A percentile compares a stretch with the other conserved stretches of the same genome.
Evolutionary conservation across 352 stramenopile genomes (phyloP).

Genomic region (Globisporangium apiculatum): DNA sequence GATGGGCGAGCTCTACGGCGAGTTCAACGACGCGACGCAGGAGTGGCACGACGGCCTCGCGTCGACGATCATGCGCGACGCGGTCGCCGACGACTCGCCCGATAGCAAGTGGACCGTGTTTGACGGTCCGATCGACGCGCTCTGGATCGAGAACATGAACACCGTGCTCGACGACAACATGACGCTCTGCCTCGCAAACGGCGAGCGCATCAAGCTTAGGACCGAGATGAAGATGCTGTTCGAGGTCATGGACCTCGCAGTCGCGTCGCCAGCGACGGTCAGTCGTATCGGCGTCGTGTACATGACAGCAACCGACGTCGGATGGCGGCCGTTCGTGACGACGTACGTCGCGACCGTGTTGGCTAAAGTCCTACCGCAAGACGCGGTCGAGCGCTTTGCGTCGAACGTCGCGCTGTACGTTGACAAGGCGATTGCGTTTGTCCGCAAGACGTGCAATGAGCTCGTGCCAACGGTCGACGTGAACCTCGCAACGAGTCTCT

Average conservation of each 20-base stretch:
- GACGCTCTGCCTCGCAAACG: constrained; percentile 91
- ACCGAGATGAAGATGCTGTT: constrained; percentile 93
- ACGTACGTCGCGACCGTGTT: constrained; percentile 82
- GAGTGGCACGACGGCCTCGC: constrained; percentile 83
- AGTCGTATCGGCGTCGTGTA: constrained; percentile 74
- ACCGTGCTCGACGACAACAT: constrained; percentile 95
- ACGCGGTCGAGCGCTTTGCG: constrained; percentile 31
- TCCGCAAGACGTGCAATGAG: constrained; percentile 72
- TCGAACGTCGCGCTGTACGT: constrained; percentile 57
- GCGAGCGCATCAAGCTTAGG: constrained; percentile 87
- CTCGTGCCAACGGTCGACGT: constrained; percentile 88
- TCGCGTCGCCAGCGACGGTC: constrained; percentile 88
- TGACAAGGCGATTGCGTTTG: constrained; percentile 67
- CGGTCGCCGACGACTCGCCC: constrained; percentile 49
- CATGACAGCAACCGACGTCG: constrained; percentile 80
- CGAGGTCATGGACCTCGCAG: constrained; percentile 90
- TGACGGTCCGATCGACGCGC: constrained; percentile 91
- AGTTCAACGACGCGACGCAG: constrained; percentile 88
- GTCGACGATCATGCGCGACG: constrained; percentile 76
- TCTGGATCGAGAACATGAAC: constrained; percentile 97
- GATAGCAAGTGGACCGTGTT: constrained; percentile 91
- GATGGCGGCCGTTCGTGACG: constrained; percentile 87
- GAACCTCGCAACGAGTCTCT: constrained; percentile 81
- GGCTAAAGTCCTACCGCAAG: constrained; percentile 27
- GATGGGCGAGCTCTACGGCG: constrained; percentile 79